These are phyloP conservation scores for Candida sanyiensis DNA, from an alignment of 805 yeast species.

Conservation along the genomic window DNA sequence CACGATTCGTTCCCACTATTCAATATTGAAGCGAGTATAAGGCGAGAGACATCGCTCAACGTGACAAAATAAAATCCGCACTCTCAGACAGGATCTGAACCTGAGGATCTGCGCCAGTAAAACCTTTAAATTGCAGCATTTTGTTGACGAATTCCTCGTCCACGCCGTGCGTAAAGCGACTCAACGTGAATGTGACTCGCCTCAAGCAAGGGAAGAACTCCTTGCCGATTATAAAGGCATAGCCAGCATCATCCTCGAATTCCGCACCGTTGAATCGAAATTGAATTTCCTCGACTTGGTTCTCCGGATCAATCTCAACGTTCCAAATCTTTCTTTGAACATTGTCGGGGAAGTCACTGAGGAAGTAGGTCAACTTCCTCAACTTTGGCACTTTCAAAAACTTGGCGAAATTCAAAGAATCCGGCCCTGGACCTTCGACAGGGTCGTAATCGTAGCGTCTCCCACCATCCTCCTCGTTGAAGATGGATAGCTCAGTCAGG, in stretches of 20 bases:
- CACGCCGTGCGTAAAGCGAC: background rate
- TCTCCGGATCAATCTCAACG: background rate
- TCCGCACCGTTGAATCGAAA: background rate
- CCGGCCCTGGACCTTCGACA: no score
- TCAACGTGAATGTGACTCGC: background rate
- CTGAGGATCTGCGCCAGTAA: no score
- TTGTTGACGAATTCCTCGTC: background rate
- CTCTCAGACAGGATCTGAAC: no score
- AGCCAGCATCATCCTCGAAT: background rate
- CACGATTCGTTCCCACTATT: no score
- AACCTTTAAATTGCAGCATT: background rate
- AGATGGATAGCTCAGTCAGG: background rate
- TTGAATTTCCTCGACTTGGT: background rate
- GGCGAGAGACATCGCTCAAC: no score
- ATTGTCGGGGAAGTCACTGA: slow-evolving; percentile 1
- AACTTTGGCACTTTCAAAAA: background rate
- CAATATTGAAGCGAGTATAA: no score
- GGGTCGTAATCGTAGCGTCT: background rate
- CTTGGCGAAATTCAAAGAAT: background rate
- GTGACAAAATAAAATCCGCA: background rate
- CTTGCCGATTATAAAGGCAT: background rate
- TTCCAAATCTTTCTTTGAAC: background rate
- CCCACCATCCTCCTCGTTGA: slow-evolving; percentile 5
- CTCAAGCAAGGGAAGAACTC: background rate
- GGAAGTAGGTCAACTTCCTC: background rate